Evolutionary conservation across 1,139 yeast genomes (phyloP).

Genomic region (Yamadazyma siamensis): DNA sequence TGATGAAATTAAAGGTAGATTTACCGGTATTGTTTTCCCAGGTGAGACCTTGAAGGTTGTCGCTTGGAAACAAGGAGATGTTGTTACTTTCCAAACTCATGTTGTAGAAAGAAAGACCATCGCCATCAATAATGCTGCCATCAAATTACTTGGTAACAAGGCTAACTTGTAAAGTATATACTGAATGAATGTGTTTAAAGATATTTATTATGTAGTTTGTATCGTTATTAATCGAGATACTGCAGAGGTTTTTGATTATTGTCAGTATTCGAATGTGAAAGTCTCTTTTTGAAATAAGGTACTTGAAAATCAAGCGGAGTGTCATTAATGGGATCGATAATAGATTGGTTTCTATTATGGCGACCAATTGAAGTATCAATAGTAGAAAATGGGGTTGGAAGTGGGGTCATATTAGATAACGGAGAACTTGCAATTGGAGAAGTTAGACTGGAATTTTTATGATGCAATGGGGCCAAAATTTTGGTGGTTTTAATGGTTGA

Average conservation of each 20-base stretch:
- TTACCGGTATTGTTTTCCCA: conserved; percentile 92
- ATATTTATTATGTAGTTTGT: not conserved
- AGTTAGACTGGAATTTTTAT: conserved; percentile 13
- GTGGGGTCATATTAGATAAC: conserved; percentile 29
- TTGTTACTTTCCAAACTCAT: conserved; percentile 77
- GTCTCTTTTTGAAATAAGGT: conserved; percentile 17
- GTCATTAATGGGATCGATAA: conserved; percentile 41
- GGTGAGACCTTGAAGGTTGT: conserved; percentile 82
- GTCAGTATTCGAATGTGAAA: too few relatives aligned
- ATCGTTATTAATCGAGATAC: conserved; percentile 3
- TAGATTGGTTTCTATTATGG: conserved; percentile 14
- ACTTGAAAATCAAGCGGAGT: conserved; percentile 40
- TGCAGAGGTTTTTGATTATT: conserved; percentile 2
- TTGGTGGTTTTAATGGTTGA: conserved; percentile 6
- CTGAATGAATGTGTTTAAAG: too few relatives aligned
- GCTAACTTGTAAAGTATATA: conserved; percentile 31
- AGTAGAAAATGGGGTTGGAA: conserved; percentile 30
- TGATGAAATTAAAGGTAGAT: conserved; percentile 85
- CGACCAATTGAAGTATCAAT: conserved; percentile 20
- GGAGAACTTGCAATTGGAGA: conserved; percentile 38
- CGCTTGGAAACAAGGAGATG: conserved; percentile 78
- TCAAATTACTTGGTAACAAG: conserved; percentile 54
- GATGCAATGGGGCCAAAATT: conserved; percentile 5
- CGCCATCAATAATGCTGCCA: conserved; percentile 87
- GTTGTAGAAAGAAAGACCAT: conserved; percentile 75